These are phyloP conservation scores for Suillus lakei DNA, from an alignment of 768 basidiomycete genomes.

Conservation along the genomic window DNA sequence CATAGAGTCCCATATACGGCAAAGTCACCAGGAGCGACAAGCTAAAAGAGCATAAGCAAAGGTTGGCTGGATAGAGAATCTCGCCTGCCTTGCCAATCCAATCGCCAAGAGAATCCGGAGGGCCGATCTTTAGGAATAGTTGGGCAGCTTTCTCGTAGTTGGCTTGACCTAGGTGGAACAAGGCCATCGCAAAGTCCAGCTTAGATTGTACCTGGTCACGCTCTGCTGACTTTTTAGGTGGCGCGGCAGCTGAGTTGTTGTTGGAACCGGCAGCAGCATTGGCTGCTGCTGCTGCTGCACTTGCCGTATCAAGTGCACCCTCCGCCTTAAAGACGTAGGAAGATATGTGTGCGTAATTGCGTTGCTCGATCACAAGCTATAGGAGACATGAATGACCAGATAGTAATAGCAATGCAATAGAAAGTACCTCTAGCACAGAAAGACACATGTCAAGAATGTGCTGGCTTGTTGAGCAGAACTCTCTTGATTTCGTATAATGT, in stretches of 20 bases:
- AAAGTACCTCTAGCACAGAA: constrained; percentile 73
- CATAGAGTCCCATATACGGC: constrained; percentile 87
- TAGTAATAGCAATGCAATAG: background rate
- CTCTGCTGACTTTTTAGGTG: constrained; percentile 53
- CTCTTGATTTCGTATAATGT: constrained; percentile 89
- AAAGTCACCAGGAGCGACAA: constrained; percentile 82
- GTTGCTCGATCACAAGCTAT: constrained; percentile 84
- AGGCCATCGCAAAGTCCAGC: constrained; percentile 79
- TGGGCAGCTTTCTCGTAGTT: constrained; percentile 84
- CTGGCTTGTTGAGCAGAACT: constrained; percentile 88
- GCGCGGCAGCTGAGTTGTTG: constrained; percentile 19
- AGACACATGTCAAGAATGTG: constrained; percentile 95
- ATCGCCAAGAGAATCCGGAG: constrained; percentile 68
- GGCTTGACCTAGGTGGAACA: constrained; percentile 73
- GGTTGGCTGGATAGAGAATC: background rate
- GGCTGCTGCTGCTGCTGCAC: constrained; percentile 40
- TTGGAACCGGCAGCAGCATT: constrained; percentile 32
- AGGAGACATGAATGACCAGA: constrained; percentile 5
- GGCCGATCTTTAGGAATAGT: constrained; percentile 70
- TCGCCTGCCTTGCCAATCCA: constrained; percentile 73
- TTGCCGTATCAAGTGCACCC: constrained; percentile 75
- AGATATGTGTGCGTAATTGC: constrained; percentile 83
- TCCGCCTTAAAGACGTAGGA: constrained; percentile 99
- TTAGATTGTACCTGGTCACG: constrained; percentile 75
- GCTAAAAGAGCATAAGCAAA: constrained; percentile 40